Evolutionary conservation across 1,284 basidiomycete species (phyloP).

Genomic region (Naganishia liquefaciens): DNA sequence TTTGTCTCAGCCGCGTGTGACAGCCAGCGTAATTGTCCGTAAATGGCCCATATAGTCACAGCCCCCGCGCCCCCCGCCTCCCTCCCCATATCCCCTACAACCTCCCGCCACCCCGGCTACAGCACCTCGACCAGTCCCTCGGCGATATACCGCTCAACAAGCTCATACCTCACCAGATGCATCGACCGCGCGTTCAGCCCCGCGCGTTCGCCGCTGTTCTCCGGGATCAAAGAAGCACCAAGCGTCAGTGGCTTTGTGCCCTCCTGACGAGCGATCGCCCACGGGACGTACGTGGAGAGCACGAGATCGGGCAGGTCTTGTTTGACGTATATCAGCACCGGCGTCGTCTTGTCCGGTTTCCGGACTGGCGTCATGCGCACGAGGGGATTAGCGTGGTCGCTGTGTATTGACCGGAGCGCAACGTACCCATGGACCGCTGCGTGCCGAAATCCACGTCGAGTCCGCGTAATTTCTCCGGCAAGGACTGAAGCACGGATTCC

Average conservation of each 20-base stretch:
- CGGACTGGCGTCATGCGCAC: conserved; percentile 59
- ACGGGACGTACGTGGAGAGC: conserved; percentile 65
- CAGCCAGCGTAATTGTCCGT: neutral
- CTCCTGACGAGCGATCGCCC: conserved; percentile 41
- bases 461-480: conserved; percentile 71
- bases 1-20: conserved; percentile 7
- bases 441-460: conserved; percentile 65
- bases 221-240: no score
- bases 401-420: neutral
- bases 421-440: conserved; percentile 73
- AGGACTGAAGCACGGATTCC: conserved; percentile 70
- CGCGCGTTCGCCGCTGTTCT: conserved; percentile 47
- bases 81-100: neutral
- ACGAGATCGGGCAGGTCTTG: conserved; percentile 67
- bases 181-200: conserved; percentile 48
- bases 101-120: conserved; percentile 2
- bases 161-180: conserved; percentile 51
- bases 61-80: no score
- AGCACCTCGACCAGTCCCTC: conserved; percentile 52
- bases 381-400: no score
- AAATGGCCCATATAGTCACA: neutral
- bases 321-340: conserved; percentile 77
- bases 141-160: conserved; percentile 51
- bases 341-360: conserved; percentile 68
- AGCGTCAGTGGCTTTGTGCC: no score